Percentiles rank a stretch among this genome's conserved stretches.
phyloP scores from a whole-genome alignment of 371 early-diverging fungal species.

The Sporodiniella umbellata region DNA sequence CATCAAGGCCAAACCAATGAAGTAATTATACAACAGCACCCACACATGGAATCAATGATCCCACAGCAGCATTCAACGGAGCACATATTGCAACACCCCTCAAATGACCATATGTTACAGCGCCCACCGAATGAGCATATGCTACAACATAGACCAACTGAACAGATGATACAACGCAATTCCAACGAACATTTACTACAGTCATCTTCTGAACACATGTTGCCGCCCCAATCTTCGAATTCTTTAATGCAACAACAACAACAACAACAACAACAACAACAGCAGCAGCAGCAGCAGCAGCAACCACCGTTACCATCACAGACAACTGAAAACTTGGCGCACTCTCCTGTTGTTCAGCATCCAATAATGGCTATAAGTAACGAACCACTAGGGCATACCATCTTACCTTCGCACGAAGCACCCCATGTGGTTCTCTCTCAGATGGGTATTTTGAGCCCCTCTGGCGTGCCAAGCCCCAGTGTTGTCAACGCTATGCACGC shows the following conservation, averaged over 20 bases:
- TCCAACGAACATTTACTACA: too few species aligned
- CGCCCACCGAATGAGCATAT: background rate
- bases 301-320: background rate
- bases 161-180: background rate
- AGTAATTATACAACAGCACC: background rate
- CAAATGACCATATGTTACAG: background rate
- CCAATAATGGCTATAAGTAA: constrained; percentile 1
- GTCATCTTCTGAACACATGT: too few species aligned
- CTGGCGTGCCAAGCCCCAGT: background rate
- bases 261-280: constrained; percentile 1
- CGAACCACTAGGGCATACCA: background rate
- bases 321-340: background rate
- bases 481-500: background rate
- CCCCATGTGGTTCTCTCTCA: constrained; percentile 25
- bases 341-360: constrained; percentile 3
- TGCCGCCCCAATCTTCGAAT: too few species aligned
- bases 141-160: background rate
- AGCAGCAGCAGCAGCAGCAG: background rate
- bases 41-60: background rate
- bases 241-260: constrained; percentile 1
- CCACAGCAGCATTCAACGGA: too few species aligned
- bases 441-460: constrained; percentile 5
- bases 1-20: too few species aligned
- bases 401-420: constrained; percentile 9
- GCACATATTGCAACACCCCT: too few species aligned